Conservation (phyloP, 441 rosid genomes). For the Aleurites moluccanus region DNA sequence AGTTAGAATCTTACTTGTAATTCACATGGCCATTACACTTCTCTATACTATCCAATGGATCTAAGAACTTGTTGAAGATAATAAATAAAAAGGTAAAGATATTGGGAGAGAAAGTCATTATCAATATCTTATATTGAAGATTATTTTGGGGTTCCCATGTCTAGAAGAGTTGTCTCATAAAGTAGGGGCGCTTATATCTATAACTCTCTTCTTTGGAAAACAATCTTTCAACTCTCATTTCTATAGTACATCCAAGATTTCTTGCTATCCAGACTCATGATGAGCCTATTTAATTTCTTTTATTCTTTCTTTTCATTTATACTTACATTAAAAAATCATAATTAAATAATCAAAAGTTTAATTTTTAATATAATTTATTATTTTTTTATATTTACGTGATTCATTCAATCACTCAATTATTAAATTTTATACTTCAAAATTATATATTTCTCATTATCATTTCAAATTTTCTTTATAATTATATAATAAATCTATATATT, state of each 20-base stretch:
- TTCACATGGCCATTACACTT: background rate
- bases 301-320: no score
- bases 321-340: no score
- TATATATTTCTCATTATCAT: no score
- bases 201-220: slow-evolving; percentile 17
- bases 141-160: background rate
- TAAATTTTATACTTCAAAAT: no score
- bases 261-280: background rate
- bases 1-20: background rate
- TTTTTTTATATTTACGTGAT: no score
- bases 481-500: no score
- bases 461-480: no score
- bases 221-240: slow-evolving; percentile 13
- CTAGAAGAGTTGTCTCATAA: background rate
- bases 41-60: background rate
- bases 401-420: no score
- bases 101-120: background rate
- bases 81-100: no score
- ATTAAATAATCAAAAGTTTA: no score
- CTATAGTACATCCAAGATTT: background rate
- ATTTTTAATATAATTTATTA: no score
- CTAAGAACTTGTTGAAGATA: background rate
- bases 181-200: slow-evolving; percentile 18
- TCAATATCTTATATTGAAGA: background rate
- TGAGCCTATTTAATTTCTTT: background rate